A percentile compares a stretch with the other conserved stretches of the same genome.
phyloP scores from a whole-genome alignment of 805 yeast genomes.

The Candida rishiriensis region DNA sequence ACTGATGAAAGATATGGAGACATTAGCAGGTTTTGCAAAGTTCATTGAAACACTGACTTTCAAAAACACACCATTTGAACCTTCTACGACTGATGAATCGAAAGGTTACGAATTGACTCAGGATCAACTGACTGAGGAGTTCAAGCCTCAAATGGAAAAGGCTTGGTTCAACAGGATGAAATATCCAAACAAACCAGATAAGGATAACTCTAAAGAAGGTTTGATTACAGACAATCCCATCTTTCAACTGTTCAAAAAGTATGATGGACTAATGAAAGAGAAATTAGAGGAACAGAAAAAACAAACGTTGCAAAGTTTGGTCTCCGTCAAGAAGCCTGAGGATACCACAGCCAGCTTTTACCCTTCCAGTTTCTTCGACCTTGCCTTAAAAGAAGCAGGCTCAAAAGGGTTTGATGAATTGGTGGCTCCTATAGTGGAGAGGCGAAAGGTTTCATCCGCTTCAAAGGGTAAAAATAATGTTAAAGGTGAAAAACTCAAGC shows the following conservation, averaged over 20 bases:
- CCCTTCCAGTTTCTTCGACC: too few species aligned
- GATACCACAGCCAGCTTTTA: too few species aligned
- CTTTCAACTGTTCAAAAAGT: constrained; percentile 10
- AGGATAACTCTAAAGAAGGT: constrained; percentile 7
- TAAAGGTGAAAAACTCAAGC: too few species aligned
- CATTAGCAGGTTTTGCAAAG: constrained; percentile 27
- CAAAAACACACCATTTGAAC: constrained; percentile 6
- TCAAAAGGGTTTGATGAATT: too few species aligned
- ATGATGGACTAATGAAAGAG: too few species aligned
- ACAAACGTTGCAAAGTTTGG: too few species aligned
- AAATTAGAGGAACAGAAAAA: too few species aligned
- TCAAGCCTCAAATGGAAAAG: constrained; percentile 33
- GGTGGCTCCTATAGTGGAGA: too few species aligned
- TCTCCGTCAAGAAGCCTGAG: too few species aligned
- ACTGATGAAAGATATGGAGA: constrained; percentile 26
- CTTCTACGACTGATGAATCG: neutral
- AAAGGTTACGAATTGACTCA: constrained; percentile 15
- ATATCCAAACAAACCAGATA: neutral
- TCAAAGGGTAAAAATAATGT: too few species aligned
- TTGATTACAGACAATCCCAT: constrained; percentile 6
- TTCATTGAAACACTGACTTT: constrained; percentile 26
- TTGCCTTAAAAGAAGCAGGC: too few species aligned
- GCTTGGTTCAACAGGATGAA: constrained; percentile 32
- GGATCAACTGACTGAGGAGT: constrained; percentile 17
- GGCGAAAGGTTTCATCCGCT: too few species aligned